Evolutionary conservation across 1,284 basidiomycete species (phyloP).

Genomic region (Ustilago tritici): DNA sequence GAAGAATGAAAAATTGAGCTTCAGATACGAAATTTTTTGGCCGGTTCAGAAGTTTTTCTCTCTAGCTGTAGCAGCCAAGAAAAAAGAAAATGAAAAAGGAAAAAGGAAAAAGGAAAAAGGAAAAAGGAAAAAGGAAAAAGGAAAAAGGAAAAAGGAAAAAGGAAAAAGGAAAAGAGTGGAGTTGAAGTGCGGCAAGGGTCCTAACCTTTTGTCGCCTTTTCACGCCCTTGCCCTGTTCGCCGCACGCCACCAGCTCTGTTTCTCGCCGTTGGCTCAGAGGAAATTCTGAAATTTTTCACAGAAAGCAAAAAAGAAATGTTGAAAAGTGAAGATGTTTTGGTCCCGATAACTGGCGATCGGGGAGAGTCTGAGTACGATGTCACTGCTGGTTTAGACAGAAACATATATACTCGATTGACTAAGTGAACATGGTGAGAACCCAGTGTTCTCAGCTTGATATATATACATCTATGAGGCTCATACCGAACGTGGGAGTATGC

Average conservation of each 20-base stretch:
- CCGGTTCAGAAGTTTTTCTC: slow-evolving; percentile 19
- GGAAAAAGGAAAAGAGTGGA: slow-evolving; percentile 17
- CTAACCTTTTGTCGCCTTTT: neutral
- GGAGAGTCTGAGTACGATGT: too few relatives aligned
- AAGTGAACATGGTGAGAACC: too few relatives aligned
- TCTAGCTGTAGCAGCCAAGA: slow-evolving; percentile 16
- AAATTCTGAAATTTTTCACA: neutral
- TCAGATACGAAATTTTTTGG: slow-evolving; percentile 9
- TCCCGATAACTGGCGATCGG: too few relatives aligned
- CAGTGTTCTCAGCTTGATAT: too few relatives aligned
- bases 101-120: neutral
- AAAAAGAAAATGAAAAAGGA: neutral
- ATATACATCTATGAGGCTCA: too few relatives aligned
- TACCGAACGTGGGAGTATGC: too few relatives aligned
- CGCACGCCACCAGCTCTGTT: neutral
- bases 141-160: neutral
- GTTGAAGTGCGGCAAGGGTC: slow-evolving; percentile 6
- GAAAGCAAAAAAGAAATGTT: neutral
- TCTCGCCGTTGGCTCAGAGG: neutral
- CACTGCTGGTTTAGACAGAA: too few relatives aligned
- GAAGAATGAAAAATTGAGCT: slow-evolving; percentile 22
- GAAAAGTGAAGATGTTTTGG: neutral
- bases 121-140: neutral
- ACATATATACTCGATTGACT: neutral
- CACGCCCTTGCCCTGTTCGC: neutral